A percentile compares a stretch with the other conserved stretches of the same genome.
Evolutionary conservation across 257 asterid species (phyloP).

Genomic region (Marsdenia floribunda): DNA sequence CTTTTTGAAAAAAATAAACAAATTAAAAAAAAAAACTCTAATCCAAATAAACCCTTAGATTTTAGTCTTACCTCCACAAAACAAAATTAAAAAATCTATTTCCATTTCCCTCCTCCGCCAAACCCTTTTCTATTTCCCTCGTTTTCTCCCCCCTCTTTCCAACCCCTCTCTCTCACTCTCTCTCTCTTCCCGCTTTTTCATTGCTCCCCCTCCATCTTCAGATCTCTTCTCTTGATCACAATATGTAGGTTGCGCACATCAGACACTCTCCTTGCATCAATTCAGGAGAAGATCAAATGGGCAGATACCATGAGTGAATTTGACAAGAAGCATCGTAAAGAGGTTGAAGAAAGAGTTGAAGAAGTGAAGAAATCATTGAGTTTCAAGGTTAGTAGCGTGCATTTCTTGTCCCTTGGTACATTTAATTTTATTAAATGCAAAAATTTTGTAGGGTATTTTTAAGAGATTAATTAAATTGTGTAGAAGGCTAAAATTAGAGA

Average conservation of each 20-base stretch:
- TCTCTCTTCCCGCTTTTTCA: too few species aligned
- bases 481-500: background rate
- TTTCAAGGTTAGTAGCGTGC: constrained; percentile 65
- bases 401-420: background rate
- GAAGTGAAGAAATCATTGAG: constrained; percentile 72
- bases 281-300: constrained; percentile 98
- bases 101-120: too few species aligned
- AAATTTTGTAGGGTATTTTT: background rate
- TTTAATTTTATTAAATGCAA: background rate
- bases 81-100: too few species aligned
- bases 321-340: constrained; percentile 74
- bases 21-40: too few species aligned
- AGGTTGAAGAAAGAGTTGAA: constrained; percentile 72
- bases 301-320: constrained; percentile 82
- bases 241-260: constrained; percentile 72
- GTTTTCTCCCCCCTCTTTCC: too few species aligned
- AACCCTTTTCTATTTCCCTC: too few species aligned
- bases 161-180: too few species aligned
- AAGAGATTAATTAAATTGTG: background rate
- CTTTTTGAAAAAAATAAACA: too few species aligned
- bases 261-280: constrained; percentile 74
- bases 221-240: constrained; percentile 17
- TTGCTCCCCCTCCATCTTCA: too few species aligned
- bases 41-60: too few species aligned
- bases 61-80: too few species aligned